These are phyloP conservation scores for Silene coronaria DNA, from an alignment of 179 eudicot species.

Conservation along the genomic window DNA sequence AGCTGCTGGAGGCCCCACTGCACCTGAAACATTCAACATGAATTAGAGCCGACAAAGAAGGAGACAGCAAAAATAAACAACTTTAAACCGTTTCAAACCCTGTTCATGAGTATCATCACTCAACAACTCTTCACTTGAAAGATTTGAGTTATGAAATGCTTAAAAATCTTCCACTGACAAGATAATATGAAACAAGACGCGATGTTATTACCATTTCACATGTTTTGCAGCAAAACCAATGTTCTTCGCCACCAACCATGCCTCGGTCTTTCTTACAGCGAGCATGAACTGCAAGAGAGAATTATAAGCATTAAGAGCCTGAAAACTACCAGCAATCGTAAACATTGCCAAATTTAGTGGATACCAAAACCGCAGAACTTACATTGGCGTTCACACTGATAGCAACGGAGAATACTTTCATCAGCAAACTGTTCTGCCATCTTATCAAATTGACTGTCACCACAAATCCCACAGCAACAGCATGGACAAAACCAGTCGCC, in stretches of 20 bases:
- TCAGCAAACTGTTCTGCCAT: conserved; percentile 26
- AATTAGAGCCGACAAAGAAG: conserved; percentile 6
- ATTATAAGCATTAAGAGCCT: conserved; percentile 1
- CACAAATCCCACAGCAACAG: conserved; percentile 82
- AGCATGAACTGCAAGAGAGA: conserved; percentile 54
- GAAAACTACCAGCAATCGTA: not conserved
- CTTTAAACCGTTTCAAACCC: not conserved
- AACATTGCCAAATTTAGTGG: not conserved
- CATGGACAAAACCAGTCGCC: conserved; percentile 97
- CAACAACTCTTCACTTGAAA: not conserved
- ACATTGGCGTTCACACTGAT: conserved; percentile 83
- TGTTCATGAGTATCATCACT: not conserved
- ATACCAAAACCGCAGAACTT: conserved; percentile 9
- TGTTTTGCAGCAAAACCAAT: conserved; percentile 66
- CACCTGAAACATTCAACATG: conserved; percentile 40
- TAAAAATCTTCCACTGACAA: not conserved
- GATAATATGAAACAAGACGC: not conserved
- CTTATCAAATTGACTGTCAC: conserved; percentile 31
- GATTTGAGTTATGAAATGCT: not conserved
- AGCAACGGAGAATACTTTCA: conserved; percentile 40
- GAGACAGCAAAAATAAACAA: not conserved
- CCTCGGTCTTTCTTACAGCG: conserved; percentile 50
- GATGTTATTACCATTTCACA: conserved; percentile 60
- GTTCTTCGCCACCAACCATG: conserved; percentile 28
- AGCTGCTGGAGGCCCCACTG: conserved; percentile 58